Evolutionary conservation across 306 rosid species (phyloP).

Genomic region (Canavalia ensiformis): DNA sequence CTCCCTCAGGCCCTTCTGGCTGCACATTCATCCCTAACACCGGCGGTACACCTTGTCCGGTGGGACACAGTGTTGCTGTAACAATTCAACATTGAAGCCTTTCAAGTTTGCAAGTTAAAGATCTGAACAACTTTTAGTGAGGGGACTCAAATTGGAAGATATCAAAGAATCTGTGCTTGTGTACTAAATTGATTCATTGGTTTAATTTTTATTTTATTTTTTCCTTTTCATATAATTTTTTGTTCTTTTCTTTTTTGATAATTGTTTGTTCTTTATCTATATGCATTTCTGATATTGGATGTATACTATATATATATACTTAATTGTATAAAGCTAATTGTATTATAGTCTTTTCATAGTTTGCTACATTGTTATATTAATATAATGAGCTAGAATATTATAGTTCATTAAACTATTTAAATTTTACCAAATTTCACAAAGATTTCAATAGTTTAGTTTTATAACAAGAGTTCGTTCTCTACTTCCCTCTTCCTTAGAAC

Average conservation of each 20-base stretch:
- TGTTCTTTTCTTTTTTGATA: no score
- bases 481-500: background rate
- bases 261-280: background rate
- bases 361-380: background rate
- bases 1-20: constrained; percentile 67
- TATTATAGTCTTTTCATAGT: background rate
- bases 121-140: background rate
- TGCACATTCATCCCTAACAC: constrained; percentile 81
- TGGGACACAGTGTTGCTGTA: constrained; percentile 28
- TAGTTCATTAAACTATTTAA: background rate
- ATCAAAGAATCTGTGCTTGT: background rate
- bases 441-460: background rate
- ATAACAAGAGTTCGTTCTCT: background rate
- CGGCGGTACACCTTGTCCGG: constrained; percentile 67
- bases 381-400: background rate
- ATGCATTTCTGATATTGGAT: background rate
- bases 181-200: background rate
- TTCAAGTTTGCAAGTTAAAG: background rate
- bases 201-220: background rate
- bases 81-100: constrained; percentile 32
- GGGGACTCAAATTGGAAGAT: constrained; percentile 14
- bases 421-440: background rate
- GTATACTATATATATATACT: background rate
- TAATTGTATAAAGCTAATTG: background rate
- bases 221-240: background rate